phyloP scores from a whole-genome alignment of 2,329 filamentous ascomycete species.

The Fusarium torreyae region DNA sequence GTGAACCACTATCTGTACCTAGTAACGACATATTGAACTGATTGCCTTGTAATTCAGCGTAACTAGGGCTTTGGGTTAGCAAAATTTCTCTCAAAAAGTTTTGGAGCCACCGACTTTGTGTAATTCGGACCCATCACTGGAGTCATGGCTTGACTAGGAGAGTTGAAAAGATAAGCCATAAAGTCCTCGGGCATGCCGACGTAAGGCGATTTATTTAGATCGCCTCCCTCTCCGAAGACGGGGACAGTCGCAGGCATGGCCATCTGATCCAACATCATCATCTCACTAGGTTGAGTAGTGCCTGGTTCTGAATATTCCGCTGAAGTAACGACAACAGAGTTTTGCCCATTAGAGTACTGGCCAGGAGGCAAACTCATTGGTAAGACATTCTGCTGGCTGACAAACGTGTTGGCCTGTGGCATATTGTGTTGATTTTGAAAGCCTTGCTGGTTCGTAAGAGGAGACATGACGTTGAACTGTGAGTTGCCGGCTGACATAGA shows the following conservation, averaged over 20 bases:
- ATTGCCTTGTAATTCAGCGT: constrained; percentile 65
- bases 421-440: constrained; percentile 65
- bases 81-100: neutral
- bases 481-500: constrained; percentile 64
- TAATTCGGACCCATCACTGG: constrained; percentile 62
- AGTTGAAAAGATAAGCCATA: constrained; percentile 85
- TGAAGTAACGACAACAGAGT: constrained; percentile 51
- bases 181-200: constrained; percentile 88
- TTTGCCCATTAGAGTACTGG: constrained; percentile 62
- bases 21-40: constrained; percentile 63
- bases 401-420: constrained; percentile 66
- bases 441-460: constrained; percentile 65
- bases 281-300: constrained; percentile 64
- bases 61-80: constrained; percentile 59
- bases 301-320: constrained; percentile 64
- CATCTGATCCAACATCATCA: constrained; percentile 75
- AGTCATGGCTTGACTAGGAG: constrained; percentile 54
- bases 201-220: constrained; percentile 86
- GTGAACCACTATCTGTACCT: constrained; percentile 61
- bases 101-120: constrained; percentile 62
- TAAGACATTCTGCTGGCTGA: constrained; percentile 73
- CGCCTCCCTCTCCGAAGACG: constrained; percentile 87
- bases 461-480: constrained; percentile 68
- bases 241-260: constrained; percentile 79
- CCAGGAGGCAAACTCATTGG: constrained; percentile 75